A percentile compares a stretch with the other conserved stretches of the same genome.
Conservation (phyloP, 495 filamentous ascomycete genomes). For the Bombardia bombarda region DNA sequence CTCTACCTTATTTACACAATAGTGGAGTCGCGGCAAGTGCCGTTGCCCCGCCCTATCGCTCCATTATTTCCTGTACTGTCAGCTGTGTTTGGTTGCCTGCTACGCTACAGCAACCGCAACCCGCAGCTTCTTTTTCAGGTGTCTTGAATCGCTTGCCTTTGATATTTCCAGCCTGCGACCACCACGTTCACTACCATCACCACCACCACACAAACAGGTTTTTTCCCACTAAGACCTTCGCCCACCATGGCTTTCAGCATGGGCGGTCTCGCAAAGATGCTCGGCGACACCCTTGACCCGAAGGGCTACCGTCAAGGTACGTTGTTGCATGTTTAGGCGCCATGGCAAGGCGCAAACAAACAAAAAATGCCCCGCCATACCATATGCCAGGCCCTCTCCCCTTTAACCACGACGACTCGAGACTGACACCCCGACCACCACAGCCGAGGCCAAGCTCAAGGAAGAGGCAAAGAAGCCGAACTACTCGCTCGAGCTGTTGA, state of each 20-base stretch:
- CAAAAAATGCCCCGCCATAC: neutral
- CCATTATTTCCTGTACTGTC: no score
- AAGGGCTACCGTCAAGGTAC: slow-evolving; percentile 79
- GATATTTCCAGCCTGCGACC: neutral
- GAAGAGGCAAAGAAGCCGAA: slow-evolving; percentile 68
- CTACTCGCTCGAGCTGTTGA: slow-evolving; percentile 82
- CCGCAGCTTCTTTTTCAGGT: slow-evolving; percentile 8
- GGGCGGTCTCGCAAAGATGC: slow-evolving; percentile 63
- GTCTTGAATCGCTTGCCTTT: slow-evolving; percentile 12
- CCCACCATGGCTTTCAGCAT: slow-evolving; percentile 68
- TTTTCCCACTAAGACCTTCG: neutral
- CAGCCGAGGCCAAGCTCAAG: slow-evolving; percentile 75
- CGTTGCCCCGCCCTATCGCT: no score
- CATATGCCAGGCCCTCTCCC: neutral
- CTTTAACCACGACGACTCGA: neutral
- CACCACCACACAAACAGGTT: slow-evolving; percentile 1
- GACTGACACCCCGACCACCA: slow-evolving; percentile 15
- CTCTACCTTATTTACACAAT: no score
- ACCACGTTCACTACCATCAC: slow-evolving; percentile 1
- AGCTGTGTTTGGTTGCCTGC: no score
- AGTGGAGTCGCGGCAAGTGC: no score
- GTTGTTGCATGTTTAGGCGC: slow-evolving; percentile 9
- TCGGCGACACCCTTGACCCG: slow-evolving; percentile 82
- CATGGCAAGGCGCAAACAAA: neutral
- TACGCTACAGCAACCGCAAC: slow-evolving; percentile 5